Evolutionary conservation across 2,329 filamentous ascomycete species (phyloP).

Genomic region (Cordyceps javanica): DNA sequence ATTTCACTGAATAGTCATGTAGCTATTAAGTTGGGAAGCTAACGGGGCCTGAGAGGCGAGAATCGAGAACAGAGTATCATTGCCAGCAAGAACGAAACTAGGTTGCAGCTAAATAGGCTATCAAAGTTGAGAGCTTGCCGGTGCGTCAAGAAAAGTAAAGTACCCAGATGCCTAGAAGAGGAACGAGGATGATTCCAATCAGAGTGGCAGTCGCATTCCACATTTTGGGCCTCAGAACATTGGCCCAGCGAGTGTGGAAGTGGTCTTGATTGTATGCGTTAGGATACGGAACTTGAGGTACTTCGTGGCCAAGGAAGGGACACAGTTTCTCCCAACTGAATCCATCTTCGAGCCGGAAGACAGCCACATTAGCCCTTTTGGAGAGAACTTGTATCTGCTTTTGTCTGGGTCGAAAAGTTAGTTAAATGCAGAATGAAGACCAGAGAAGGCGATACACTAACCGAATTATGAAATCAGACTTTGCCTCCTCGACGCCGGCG

Average conservation of each 20-base stretch:
- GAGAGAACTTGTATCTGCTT: constrained; percentile 20
- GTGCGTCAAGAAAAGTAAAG: background rate
- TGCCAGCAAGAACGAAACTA: too few relatives aligned
- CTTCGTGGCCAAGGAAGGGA: constrained; percentile 20
- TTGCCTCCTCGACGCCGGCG: background rate
- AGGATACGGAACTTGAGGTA: background rate
- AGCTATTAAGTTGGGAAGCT: background rate
- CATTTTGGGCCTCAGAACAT: background rate
- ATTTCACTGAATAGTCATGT: background rate
- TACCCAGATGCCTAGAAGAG: background rate
- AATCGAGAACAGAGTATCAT: too few relatives aligned
- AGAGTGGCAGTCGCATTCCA: background rate
- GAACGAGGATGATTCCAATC: background rate
- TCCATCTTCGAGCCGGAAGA: constrained; percentile 26
- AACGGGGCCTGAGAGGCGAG: too few relatives aligned
- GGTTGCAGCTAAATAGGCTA: too few relatives aligned
- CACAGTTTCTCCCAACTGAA: constrained; percentile 31
- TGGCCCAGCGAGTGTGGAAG: background rate
- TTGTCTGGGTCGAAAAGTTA: constrained; percentile 14
- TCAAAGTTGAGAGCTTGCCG: background rate
- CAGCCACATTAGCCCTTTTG: constrained; percentile 12
- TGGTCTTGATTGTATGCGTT: background rate
- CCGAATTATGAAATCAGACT: background rate
- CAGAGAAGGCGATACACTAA: background rate
- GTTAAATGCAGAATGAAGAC: constrained; percentile 16